Evolutionary conservation across 192 early-diverging fungal species (phyloP).

Genomic region (Phlyctochytrium planicorne): DNA sequence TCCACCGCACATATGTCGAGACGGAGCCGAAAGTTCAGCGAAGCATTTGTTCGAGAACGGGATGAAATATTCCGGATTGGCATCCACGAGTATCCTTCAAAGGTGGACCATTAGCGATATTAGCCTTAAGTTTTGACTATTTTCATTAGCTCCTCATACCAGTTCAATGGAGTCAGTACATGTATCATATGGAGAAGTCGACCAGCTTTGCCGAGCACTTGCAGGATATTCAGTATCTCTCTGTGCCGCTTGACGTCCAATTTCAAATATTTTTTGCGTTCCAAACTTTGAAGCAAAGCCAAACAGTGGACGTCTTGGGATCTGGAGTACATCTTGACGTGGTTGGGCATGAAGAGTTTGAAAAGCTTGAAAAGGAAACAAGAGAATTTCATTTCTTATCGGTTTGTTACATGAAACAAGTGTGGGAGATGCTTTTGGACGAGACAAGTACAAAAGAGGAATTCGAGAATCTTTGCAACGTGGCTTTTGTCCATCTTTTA

Average conservation of each 20-base stretch:
- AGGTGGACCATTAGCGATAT: neutral
- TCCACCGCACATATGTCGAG: conserved; percentile 3
- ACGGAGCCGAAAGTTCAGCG: conserved; percentile 4
- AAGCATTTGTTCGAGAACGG: neutral
- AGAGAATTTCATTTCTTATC: neutral
- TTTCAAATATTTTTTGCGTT: neutral
- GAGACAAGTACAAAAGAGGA: no score
- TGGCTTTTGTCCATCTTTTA: neutral
- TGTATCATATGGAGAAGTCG: neutral
- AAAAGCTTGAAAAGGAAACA: neutral
- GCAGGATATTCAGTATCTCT: neutral
- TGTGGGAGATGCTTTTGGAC: neutral
- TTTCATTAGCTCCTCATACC: neutral
- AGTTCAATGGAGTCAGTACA: neutral
- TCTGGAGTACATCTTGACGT: conserved; percentile 1
- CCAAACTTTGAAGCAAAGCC: neutral
- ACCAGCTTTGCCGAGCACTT: neutral
- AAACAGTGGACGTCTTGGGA: neutral
- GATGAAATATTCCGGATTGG: neutral
- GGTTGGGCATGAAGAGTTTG: neutral
- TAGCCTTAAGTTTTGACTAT: neutral
- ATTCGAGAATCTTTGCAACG: no score
- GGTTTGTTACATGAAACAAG: neutral
- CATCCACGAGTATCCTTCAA: neutral
- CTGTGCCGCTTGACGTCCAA: neutral